Percentiles rank a stretch among this genome's conserved stretches.
phyloP scores from a whole-genome alignment of 345 rosid genomes.

The sweet orange (Citrus sinensis) region DNA sequence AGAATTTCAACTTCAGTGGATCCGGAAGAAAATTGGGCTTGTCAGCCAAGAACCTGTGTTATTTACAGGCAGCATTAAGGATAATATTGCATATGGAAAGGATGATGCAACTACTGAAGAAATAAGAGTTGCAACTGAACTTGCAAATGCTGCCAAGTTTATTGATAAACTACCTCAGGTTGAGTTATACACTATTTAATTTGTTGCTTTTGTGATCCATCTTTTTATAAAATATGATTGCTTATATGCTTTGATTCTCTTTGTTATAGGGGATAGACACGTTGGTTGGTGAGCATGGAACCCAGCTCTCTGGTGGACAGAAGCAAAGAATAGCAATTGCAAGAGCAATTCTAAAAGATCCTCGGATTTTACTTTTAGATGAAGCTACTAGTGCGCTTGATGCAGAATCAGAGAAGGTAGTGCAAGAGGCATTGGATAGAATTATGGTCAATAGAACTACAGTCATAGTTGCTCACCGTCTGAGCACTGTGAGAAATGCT shows the following conservation, averaged over 20 bases:
- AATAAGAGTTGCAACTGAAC: constrained; percentile 61
- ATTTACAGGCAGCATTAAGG: constrained; percentile 65
- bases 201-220: background rate
- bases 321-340: constrained; percentile 94
- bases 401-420: constrained; percentile 81
- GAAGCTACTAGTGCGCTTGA: constrained; percentile 95
- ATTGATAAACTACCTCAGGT: constrained; percentile 76
- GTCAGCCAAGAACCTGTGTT: constrained; percentile 87
- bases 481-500: constrained; percentile 73
- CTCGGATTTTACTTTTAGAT: constrained; percentile 67
- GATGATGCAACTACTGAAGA: constrained; percentile 70
- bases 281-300: constrained; percentile 91
- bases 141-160: constrained; percentile 76
- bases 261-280: constrained; percentile 64
- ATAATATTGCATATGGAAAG: constrained; percentile 74
- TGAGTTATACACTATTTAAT: background rate
- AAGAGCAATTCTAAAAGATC: constrained; percentile 80
- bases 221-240: background rate
- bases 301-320: constrained; percentile 94
- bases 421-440: constrained; percentile 81
- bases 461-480: constrained; percentile 77
- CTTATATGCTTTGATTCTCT: background rate
- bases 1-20: constrained; percentile 76
- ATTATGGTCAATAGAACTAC: constrained; percentile 78
- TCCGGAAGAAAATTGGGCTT: constrained; percentile 66